Evolutionary conservation across 2,329 filamentous ascomycete species (phyloP), one percentile per base, ranked within the genome.

Genomic region (Fusarium chaquense): DNA sequence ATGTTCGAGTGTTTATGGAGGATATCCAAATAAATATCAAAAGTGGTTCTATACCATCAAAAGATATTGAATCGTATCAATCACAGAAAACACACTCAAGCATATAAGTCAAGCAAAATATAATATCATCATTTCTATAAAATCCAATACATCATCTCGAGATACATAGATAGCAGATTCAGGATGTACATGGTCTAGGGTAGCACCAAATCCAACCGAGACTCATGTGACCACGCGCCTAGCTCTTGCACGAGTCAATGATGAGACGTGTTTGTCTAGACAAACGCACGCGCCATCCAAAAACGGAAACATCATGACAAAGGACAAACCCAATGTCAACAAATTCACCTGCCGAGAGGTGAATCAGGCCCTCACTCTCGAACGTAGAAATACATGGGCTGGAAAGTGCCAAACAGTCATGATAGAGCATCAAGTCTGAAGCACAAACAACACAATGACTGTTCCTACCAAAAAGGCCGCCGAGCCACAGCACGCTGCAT

Each of bases 401-500:
- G 9, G 20, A 20, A 15, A 13, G 32, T 52, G 50, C 9, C 26
- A 67, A 45, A 10, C n/a, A 11, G 6, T 5, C 5, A 24, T n/a
- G 40, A 13, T 38, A 28, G n/a, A 24, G 18, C 13, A 22, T 32
- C 33, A 35, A 38, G 6, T 41, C 22, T 26, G 6, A 44, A 55
- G 20, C 24, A 53, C 30, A 13, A 30, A 13, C 15, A 15, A 51
- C 20, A 26, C 36, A 40, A 69, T 68, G 65, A 32, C 67, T 13
- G 38, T 32, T 26, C 58, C 63, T 24, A 18, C 38, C 1, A 67
- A 76, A 59, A 79, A 75, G 62, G 78, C 80, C 33, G 80, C 83
- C 22, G 76, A 82, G 50, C 83, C 85, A 24, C 77, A 75, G 36
- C 78, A 80, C 74, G 78, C 80, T 28, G 79, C 80, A 36, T 75